Conservation (phyloP, 768 basidiomycete genomes). For the Rubroboletus pulcherrimus region DNA sequence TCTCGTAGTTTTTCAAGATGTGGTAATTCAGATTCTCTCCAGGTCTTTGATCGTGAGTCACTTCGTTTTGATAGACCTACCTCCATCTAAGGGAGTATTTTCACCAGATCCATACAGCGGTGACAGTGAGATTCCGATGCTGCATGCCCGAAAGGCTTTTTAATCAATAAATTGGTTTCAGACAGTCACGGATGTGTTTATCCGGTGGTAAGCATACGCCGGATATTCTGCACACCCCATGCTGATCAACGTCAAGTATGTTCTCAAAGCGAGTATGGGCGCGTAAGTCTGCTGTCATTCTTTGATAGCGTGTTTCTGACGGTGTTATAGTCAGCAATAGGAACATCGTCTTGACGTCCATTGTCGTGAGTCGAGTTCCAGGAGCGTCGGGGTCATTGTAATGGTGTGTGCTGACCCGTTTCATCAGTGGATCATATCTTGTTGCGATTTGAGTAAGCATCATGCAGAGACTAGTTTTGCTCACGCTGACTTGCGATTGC, state of each 20-base stretch:
- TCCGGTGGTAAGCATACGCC: conserved; percentile 34
- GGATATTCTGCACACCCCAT: background rate
- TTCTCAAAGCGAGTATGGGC: conserved; percentile 50
- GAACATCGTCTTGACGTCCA: conserved; percentile 39
- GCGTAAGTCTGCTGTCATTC: conserved; percentile 34
- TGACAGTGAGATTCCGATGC: conserved; percentile 41
- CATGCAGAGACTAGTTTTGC: background rate
- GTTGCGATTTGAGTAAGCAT: conserved; percentile 45
- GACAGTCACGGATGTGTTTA: conserved; percentile 48
- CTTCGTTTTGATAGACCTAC: background rate
- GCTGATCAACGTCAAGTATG: conserved; percentile 30
- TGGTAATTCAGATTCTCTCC: background rate
- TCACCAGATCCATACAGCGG: conserved; percentile 49
- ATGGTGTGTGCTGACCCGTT: conserved; percentile 1
- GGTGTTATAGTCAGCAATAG: conserved; percentile 41
- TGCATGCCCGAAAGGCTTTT: background rate
- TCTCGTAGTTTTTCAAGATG: too few species aligned
- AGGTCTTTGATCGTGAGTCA: conserved; percentile 52
- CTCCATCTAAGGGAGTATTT: background rate
- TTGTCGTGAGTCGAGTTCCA: conserved; percentile 41
- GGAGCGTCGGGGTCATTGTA: background rate
- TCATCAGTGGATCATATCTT: conserved; percentile 36
- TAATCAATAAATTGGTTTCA: conserved; percentile 17
- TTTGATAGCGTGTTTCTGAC: background rate
- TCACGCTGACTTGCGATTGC: background rate